phyloP scores from a whole-genome alignment of 352 stramenopile species.

The Globisporangium emineosum region DNA sequence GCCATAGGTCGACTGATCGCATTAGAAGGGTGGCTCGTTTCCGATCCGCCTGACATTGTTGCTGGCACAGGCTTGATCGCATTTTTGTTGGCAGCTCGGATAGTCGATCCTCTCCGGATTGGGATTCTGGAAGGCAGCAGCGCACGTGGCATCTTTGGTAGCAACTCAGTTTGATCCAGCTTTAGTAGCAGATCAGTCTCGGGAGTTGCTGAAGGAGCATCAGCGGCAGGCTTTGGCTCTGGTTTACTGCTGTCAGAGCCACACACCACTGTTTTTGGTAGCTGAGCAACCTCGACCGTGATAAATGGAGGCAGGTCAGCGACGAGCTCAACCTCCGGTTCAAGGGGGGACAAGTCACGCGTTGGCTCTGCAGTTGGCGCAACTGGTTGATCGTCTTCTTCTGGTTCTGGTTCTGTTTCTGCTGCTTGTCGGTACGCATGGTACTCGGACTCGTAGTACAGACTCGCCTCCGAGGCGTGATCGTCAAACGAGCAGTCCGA shows the following conservation, averaged over 20 bases:
- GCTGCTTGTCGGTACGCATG: neutral
- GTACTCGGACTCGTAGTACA: slow-evolving; percentile 20
- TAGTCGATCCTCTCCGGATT: neutral
- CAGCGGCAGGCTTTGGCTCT: neutral
- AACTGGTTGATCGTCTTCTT: neutral
- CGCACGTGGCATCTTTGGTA: neutral
- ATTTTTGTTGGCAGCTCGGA: neutral
- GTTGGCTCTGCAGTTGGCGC: neutral
- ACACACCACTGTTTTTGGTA: neutral
- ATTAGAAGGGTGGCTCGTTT: neutral
- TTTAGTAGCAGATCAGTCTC: neutral
- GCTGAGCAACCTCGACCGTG: neutral
- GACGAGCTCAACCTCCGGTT: neutral
- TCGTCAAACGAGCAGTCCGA: slow-evolving; percentile 18
- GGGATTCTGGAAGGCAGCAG: slow-evolving; percentile 9
- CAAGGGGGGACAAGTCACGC: neutral
- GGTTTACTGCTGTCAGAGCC: neutral
- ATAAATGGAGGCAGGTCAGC: neutral
- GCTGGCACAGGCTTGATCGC: neutral
- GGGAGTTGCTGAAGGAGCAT: neutral
- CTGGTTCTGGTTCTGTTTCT: neutral
- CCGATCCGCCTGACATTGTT: neutral
- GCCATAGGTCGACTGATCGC: neutral
- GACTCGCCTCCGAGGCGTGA: slow-evolving; percentile 1
- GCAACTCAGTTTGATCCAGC: no score